Base-by-base conservation (phyloP, 768 basidiomycete species). In the Mycena crocata region DNA sequence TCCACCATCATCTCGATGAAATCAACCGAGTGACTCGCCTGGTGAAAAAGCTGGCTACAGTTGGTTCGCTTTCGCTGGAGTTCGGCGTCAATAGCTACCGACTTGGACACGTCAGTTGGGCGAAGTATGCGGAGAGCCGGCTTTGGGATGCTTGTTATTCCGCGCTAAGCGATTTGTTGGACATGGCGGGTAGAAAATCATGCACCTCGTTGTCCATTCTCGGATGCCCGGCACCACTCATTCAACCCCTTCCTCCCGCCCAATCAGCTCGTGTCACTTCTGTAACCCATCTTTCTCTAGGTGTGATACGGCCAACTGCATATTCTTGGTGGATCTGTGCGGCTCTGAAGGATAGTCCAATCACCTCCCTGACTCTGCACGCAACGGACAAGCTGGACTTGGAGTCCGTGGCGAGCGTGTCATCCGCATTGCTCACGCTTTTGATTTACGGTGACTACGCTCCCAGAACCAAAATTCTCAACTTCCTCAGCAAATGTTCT, bases 21-120 rank as follows among this genome's bases (percentile, higher is more conserved):
- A 55, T 62, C 2, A 24, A 28, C 14, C 23, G 52, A n/a, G 52
- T 55, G 7, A 55, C 52, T 17, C 51, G 52, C 24, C 61, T 62
- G 14, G 21, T 62, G 13, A 28, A 12, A 51, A 52, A 51, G 30
- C 37, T 62, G 44, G n/a, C 9, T 21, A 55, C 5, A 21, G 44
- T 62, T 10, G 52, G 37, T 17, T 35, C 26, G 15, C 42, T 62
- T 21, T 55, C 34, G 21, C 61, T 62, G 40, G 21, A 48, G 12
- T 55, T 62, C 14, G 14, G 15, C 14, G 19, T 17, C 32, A 37
- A 54, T 42, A 19, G 6, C 13, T 32, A 19, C 13, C 17, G 40
- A 17, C 24, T 37, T 13, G 19, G n/a, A 23, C n/a, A 34, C 15
- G 17, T 6, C 24, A 35, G 3, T 17, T 15, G 5, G 28, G 24